Percentiles rank a stretch among this genome's conserved stretches.
phyloP scores from a whole-genome alignment of 768 basidiomycete species.

The Pleurotus platypus region DNA sequence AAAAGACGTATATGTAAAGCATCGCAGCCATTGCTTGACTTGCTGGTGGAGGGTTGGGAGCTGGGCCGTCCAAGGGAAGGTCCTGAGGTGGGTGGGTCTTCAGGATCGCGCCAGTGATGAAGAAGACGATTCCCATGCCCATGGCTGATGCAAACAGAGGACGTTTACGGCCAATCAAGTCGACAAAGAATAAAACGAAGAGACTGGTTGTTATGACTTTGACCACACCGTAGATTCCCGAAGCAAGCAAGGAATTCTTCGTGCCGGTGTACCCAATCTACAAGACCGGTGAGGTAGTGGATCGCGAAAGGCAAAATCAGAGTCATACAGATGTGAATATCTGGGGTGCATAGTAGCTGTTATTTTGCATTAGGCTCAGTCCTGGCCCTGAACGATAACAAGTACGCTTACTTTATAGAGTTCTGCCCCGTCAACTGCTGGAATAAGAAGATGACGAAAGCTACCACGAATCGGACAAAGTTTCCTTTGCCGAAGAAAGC shows the following conservation, averaged over 20 bases:
- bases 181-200: constrained; percentile 66
- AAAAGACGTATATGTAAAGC: constrained; percentile 83
- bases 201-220: constrained; percentile 64
- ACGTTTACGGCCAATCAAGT: constrained; percentile 62
- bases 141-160: constrained; percentile 70
- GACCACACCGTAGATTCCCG: constrained; percentile 66
- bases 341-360: constrained; percentile 69
- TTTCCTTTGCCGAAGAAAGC: constrained; percentile 83
- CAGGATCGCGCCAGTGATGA: constrained; percentile 80
- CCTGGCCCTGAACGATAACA: not conserved
- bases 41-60: constrained; percentile 43
- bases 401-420: constrained; percentile 48
- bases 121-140: constrained; percentile 79
- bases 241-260: constrained; percentile 61
- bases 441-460: constrained; percentile 71
- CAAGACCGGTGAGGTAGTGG: constrained; percentile 4
- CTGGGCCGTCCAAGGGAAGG: constrained; percentile 17
- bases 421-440: constrained; percentile 88
- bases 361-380: not conserved
- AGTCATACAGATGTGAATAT: constrained; percentile 59
- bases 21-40: constrained; percentile 82
- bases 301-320: not conserved
- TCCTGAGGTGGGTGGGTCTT: constrained; percentile 67
- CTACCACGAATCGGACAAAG: constrained; percentile 79
- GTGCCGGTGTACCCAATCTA: constrained; percentile 65